These are phyloP conservation scores for Penicillium longicatenatum DNA, from an alignment of 495 filamentous ascomycete species.

Conservation along the genomic window DNA sequence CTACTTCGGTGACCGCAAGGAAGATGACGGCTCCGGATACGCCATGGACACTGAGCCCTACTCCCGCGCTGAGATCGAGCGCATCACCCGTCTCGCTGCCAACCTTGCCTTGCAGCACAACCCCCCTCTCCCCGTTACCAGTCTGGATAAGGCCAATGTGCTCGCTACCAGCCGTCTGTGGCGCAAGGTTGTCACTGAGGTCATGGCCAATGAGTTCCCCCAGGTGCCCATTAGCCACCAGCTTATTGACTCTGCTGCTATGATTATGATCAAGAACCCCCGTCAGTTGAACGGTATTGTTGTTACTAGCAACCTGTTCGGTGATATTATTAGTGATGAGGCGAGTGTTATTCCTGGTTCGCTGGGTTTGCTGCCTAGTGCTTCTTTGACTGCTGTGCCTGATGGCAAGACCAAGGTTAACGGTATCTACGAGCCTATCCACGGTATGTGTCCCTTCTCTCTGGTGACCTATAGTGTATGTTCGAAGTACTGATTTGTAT, in stretches of 20 bases:
- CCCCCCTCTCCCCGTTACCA: constrained; percentile 83
- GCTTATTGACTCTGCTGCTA: constrained; percentile 92
- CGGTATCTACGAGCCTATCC: constrained; percentile 97
- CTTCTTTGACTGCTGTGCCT: constrained; percentile 82
- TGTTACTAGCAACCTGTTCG: constrained; percentile 92
- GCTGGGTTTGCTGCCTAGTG: constrained; percentile 86
- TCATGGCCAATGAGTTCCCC: constrained; percentile 82
- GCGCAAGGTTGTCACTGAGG: constrained; percentile 82
- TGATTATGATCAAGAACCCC: constrained; percentile 97
- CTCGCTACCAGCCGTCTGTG: constrained; percentile 87
- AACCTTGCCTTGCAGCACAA: constrained; percentile 77
- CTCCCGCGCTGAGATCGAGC: constrained; percentile 83
- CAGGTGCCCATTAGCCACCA: constrained; percentile 82
- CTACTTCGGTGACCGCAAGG: constrained; percentile 93
- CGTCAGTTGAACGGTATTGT: constrained; percentile 88
- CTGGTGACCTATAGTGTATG: background rate
- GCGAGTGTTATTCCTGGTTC: constrained; percentile 94
- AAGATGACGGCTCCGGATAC: constrained; percentile 72
- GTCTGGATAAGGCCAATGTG: constrained; percentile 96
- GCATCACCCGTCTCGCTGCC: constrained; percentile 80
- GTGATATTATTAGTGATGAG: constrained; percentile 96
- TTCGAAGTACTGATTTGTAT: background rate
- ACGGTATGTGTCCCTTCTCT: constrained; percentile 60
- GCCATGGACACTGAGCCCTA: constrained; percentile 93
- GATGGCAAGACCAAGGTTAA: constrained; percentile 60